Evolutionary conservation across 805 yeast genomes (phyloP).

Genomic region (Ogataea paraovalis): DNA sequence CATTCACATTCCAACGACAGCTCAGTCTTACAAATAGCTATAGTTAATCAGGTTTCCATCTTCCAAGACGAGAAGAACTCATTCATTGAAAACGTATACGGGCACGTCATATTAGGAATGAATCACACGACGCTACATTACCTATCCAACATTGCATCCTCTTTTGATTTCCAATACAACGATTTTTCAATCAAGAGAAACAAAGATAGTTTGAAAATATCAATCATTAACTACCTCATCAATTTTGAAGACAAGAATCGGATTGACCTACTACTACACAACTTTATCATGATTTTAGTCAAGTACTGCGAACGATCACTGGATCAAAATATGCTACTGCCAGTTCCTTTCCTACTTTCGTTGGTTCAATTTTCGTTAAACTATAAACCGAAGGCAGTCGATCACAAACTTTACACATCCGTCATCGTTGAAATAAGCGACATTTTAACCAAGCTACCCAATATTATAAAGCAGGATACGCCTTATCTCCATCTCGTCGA

Average conservation of each 20-base stretch:
- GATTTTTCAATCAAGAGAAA: conserved; percentile 27
- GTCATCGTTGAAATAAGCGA: conserved; percentile 26
- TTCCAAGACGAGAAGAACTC: conserved; percentile 37
- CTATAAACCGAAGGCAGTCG: conserved; percentile 63
- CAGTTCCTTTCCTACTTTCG: conserved; percentile 60
- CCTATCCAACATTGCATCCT: conserved; percentile 32
- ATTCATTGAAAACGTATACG: conserved; percentile 34
- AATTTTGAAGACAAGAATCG: conserved; percentile 39
- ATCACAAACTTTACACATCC: conserved; percentile 32
- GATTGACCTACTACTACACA: conserved; percentile 46
- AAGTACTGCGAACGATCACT: conserved; percentile 25
- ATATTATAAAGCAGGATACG: conserved; percentile 27
- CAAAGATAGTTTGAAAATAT: conserved; percentile 26
- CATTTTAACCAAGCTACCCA: conserved; percentile 21
- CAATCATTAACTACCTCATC: conserved; percentile 41
- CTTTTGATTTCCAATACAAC: conserved; percentile 23
- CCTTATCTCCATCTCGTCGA: conserved; percentile 17
- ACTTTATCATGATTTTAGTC: conserved; percentile 35
- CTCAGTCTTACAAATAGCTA: conserved; percentile 13
- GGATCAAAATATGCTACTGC: conserved; percentile 22
- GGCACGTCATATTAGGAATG: conserved; percentile 36
- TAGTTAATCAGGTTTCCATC: conserved; percentile 28
- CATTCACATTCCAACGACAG: not conserved
- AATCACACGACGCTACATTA: conserved; percentile 30
- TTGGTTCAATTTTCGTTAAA: conserved; percentile 50